These are phyloP conservation scores for Aspergillus ellipticus DNA, from an alignment of 495 filamentous ascomycete genomes.

Conservation along the genomic window DNA sequence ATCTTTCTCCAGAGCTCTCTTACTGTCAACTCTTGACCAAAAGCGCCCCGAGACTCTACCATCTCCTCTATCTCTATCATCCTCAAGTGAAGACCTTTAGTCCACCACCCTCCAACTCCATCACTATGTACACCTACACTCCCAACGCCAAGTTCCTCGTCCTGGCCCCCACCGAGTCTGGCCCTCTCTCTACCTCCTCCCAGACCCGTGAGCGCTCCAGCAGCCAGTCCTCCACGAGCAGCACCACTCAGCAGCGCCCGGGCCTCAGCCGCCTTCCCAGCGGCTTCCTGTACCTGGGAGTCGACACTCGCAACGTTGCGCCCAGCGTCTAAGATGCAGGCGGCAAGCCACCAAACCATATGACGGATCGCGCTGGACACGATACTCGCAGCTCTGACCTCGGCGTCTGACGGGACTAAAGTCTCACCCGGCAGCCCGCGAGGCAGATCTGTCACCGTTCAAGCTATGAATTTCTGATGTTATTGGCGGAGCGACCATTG, in stretches of 20 bases:
- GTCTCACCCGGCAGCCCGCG: background rate
- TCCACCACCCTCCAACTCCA: conserved; percentile 3
- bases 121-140: conserved; percentile 38
- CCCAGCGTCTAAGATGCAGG: conserved; percentile 7
- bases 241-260: background rate
- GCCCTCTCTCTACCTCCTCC: conserved; percentile 24
- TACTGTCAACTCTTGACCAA: conserved; percentile 4
- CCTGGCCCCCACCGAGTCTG: conserved; percentile 36
- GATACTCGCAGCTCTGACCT: conserved; percentile 11
- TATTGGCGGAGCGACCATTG: background rate
- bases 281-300: conserved; percentile 14
- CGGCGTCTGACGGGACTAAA: conserved; percentile 3
- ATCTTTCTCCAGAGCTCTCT: background rate
- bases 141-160: conserved; percentile 37
- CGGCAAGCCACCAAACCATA: background rate
- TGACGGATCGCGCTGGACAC: conserved; percentile 25
- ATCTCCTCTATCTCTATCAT: conserved; percentile 8
- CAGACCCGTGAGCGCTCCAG: conserved; percentile 17
- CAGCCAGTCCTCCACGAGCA: conserved; percentile 19
- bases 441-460: background rate
- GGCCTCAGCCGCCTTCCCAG: conserved; percentile 5
- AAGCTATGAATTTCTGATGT: background rate
- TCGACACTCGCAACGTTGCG: conserved; percentile 19
- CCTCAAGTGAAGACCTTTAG: conserved; percentile 5
- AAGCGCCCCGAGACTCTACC: conserved; percentile 3